Evolutionary conservation across 2,329 filamentous ascomycete species (phyloP).

Genomic region (Fusarium sp.): DNA sequence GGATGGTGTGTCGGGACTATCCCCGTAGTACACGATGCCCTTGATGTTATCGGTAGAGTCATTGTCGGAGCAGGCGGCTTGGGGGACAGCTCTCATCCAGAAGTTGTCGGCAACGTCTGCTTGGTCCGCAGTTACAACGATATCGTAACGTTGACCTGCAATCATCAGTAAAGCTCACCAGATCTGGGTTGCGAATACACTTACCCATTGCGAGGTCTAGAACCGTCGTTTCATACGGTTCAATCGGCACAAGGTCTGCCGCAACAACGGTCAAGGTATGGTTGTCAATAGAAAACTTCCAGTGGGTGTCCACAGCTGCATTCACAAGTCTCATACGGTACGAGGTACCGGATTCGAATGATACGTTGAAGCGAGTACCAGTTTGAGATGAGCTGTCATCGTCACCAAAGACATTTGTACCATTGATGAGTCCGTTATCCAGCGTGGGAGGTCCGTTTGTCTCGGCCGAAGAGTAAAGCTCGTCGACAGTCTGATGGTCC

Average conservation of each 20-base stretch:
- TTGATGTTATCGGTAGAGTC: constrained; percentile 59
- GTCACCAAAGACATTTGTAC: constrained; percentile 57
- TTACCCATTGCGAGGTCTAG: constrained; percentile 40
- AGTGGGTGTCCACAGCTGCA: constrained; percentile 59
- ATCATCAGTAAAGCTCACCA: fast-evolving
- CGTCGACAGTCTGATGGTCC: constrained; percentile 63
- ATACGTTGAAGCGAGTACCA: constrained; percentile 56
- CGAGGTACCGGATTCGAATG: constrained; percentile 58
- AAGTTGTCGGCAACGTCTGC: constrained; percentile 56
- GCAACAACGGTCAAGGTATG: constrained; percentile 72
- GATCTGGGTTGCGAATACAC: fast-evolving
- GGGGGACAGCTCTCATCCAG: constrained; percentile 65
- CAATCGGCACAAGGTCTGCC: constrained; percentile 71
- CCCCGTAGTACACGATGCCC: constrained; percentile 64
- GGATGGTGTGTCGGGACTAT: constrained; percentile 22
- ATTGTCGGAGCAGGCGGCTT: constrained; percentile 59
- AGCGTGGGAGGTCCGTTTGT: constrained; percentile 54
- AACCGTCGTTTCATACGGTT: constrained; percentile 65
- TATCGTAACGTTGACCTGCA: constrained; percentile 62
- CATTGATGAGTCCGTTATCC: constrained; percentile 64
- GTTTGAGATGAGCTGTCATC: constrained; percentile 41
- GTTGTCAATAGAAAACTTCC: constrained; percentile 68
- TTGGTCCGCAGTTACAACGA: constrained; percentile 60
- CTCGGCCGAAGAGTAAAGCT: constrained; percentile 49
- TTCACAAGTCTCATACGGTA: constrained; percentile 67